A percentile compares a stretch with the other conserved stretches of the same genome.
These are phyloP conservation scores for Przewalskia tangutica DNA, from an alignment of 257 asterid species.

Conservation along the genomic window DNA sequence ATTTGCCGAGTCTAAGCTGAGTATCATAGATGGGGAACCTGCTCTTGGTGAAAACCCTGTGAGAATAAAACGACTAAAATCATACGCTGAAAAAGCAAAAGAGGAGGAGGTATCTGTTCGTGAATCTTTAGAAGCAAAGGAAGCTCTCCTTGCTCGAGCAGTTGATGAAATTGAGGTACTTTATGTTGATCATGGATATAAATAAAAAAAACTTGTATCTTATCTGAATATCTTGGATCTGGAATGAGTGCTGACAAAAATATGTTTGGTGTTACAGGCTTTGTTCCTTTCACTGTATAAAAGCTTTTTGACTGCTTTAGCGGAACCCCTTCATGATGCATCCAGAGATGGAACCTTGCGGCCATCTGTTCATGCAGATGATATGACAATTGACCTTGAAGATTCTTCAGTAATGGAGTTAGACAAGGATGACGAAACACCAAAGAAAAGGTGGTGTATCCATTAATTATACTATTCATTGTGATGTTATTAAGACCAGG, in stretches of 20 bases:
- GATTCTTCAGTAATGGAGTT: slow-evolving; percentile 56
- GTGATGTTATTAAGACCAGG: not conserved
- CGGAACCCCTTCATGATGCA: slow-evolving; percentile 61
- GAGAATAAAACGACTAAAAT: slow-evolving; percentile 78
- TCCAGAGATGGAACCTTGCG: slow-evolving; percentile 42
- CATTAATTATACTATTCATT: not conserved
- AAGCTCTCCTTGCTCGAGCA: slow-evolving; percentile 80
- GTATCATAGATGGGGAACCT: slow-evolving; percentile 89
- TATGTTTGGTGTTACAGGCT: slow-evolving; percentile 34
- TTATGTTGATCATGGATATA: not conserved
- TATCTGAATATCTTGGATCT: not conserved
- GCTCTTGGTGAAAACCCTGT: slow-evolving; percentile 86
- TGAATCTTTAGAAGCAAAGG: slow-evolving; percentile 88
- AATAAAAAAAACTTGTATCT: not conserved
- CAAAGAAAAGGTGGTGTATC: slow-evolving; percentile 49
- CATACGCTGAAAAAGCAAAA: slow-evolving; percentile 55
- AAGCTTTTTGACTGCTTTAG: slow-evolving; percentile 61
- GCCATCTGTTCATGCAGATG: slow-evolving; percentile 45
- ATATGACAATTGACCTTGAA: slow-evolving; percentile 75
- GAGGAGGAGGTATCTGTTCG: slow-evolving; percentile 53
- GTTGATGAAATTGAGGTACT: slow-evolving; percentile 75
- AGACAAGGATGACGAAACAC: slow-evolving; percentile 50
- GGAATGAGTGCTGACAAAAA: not conserved
- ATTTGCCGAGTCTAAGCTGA: slow-evolving; percentile 62
- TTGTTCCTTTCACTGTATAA: slow-evolving; percentile 61